These are phyloP conservation scores for Pythium myriotylum DNA, from an alignment of 352 stramenopile species.

Conservation along the genomic window DNA sequence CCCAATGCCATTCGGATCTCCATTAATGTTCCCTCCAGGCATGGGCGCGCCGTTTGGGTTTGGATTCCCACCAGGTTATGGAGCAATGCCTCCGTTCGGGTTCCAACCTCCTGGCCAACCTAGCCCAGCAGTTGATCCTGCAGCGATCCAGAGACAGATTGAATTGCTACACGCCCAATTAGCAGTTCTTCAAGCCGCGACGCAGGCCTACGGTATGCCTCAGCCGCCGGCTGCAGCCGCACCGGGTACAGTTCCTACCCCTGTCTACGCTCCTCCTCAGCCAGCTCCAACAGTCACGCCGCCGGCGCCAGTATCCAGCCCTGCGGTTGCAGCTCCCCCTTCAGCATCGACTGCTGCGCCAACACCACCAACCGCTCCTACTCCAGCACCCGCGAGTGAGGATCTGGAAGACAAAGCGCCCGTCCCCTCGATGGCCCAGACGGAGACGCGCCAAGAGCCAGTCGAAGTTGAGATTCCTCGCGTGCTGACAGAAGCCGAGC, in stretches of 20 bases:
- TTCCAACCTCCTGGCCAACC: conserved; percentile 15
- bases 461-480: conserved; percentile 27
- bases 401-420: conserved; percentile 33
- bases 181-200: conserved; percentile 28
- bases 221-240: neutral
- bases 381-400: conserved; percentile 3
- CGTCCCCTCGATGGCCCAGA: neutral
- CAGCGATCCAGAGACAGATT: conserved; percentile 32
- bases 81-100: conserved; percentile 51
- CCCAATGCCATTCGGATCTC: conserved; percentile 48
- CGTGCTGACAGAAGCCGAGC: conserved; percentile 32
- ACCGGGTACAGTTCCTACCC: neutral
- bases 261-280: too few species aligned
- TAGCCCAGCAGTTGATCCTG: conserved; percentile 22
- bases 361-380: neutral
- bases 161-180: conserved; percentile 32
- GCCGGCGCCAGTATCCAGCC: neutral
- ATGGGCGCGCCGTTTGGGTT: conserved; percentile 53
- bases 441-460: neutral
- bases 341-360: neutral
- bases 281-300: too few species aligned
- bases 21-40: conserved; percentile 60
- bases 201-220: conserved; percentile 24
- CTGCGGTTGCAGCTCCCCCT: conserved; percentile 9
- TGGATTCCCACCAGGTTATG: conserved; percentile 55